phyloP scores from a whole-genome alignment of 1,284 basidiomycete genomes.

The Malassezia pachydermatis region DNA sequence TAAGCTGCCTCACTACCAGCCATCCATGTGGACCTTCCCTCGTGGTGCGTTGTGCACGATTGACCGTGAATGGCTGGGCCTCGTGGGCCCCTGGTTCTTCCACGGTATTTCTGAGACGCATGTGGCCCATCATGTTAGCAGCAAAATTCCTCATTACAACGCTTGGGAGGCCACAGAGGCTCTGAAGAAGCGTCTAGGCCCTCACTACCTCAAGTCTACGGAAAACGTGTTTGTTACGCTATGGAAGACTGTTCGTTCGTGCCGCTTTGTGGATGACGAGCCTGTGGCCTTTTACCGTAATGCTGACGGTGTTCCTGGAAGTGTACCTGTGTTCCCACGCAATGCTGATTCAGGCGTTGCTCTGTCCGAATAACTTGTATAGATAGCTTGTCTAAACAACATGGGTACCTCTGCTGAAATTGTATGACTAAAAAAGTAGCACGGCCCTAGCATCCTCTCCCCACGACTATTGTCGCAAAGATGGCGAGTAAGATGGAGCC shows the following conservation, averaged over 20 bases:
- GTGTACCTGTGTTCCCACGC: conserved; percentile 26
- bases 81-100: conserved; percentile 51
- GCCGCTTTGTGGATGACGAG: conserved; percentile 48
- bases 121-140: conserved; percentile 45
- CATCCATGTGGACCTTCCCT: conserved; percentile 79
- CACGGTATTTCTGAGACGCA: conserved; percentile 50
- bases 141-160: conserved; percentile 50
- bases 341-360: conserved; percentile 42
- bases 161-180: conserved; percentile 84
- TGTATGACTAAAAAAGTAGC: conserved; percentile 2
- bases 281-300: conserved; percentile 45
- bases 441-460: background rate
- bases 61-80: conserved; percentile 73
- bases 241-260: conserved; percentile 52
- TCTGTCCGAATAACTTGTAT: conserved; percentile 27
- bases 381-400: background rate
- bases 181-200: conserved; percentile 66
- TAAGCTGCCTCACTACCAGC: conserved; percentile 83
- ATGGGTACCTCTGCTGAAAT: background rate
- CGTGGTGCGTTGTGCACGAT: conserved; percentile 89
- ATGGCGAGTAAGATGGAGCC: conserved; percentile 23
- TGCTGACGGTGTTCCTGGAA: conserved; percentile 37
- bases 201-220: conserved; percentile 52
- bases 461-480: background rate
- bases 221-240: conserved; percentile 54